Percentiles rank a stretch among this genome's conserved stretches.
Conservation (phyloP, 73 alveolate species). For the Paramecium bursaria region DNA sequence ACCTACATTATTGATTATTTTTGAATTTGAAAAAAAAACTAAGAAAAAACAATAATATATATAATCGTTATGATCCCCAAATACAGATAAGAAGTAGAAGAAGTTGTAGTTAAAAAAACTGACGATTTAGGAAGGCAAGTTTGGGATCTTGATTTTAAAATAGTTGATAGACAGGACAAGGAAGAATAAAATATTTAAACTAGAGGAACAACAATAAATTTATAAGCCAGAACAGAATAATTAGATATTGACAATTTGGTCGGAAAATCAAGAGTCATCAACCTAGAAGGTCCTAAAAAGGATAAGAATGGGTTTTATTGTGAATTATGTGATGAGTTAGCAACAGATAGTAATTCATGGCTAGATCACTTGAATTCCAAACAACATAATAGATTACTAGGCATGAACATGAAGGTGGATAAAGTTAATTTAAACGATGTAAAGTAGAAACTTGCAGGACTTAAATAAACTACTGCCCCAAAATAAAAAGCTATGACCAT, state of each 20-base stretch:
- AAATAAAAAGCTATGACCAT: too few relatives aligned
- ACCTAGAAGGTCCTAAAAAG: constrained; percentile 45
- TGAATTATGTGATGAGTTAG: constrained; percentile 60
- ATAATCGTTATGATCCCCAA: too few relatives aligned
- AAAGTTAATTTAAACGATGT: constrained; percentile 32
- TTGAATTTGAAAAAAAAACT: too few relatives aligned
- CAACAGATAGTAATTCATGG: constrained; percentile 56
- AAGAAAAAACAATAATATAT: too few relatives aligned
- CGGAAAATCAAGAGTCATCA: constrained; percentile 12
- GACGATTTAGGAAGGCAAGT: neutral
- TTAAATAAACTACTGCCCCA: too few relatives aligned
- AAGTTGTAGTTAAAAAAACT: neutral
- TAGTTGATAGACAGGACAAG: neutral
- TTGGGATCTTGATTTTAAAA: constrained; percentile 22
- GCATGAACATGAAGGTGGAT: constrained; percentile 65
- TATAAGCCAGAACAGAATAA: constrained; percentile 45
- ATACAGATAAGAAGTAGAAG: constrained; percentile 16
- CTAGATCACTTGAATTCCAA: constrained; percentile 55
- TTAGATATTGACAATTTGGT: constrained; percentile 37
- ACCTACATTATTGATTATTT: too few relatives aligned
- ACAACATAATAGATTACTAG: constrained; percentile 52
- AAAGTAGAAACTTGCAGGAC: constrained; percentile 43
- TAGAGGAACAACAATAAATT: constrained; percentile 10
- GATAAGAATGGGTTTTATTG: constrained; percentile 60
- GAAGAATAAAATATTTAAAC: constrained; percentile 16